Evolutionary conservation across 306 rosid genomes (phyloP).

Genomic region (Citrullus amarus): DNA sequence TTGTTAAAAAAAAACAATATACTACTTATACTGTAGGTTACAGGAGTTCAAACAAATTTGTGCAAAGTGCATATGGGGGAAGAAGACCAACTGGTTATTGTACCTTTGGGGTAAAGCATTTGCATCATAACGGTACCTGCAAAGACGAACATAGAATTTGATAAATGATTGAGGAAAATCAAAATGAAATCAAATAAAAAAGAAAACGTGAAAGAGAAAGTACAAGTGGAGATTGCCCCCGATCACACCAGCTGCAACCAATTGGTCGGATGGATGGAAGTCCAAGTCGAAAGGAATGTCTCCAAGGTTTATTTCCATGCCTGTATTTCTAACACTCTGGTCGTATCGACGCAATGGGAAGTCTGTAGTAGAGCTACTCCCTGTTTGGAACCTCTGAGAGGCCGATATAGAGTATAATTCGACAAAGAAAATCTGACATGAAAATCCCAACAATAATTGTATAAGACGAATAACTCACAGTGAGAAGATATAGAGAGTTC

Average conservation of each 20-base stretch:
- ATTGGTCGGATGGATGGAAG: slow-evolving; percentile 58
- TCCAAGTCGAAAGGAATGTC: slow-evolving; percentile 62
- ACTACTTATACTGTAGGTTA: not conserved
- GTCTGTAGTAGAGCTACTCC: not conserved
- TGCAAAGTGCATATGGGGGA: not conserved
- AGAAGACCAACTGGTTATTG: not conserved
- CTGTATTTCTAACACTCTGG: not conserved
- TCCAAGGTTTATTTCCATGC: slow-evolving; percentile 61
- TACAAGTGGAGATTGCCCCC: slow-evolving; percentile 58
- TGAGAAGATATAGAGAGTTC: too few species aligned
- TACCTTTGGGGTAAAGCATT: slow-evolving; percentile 52
- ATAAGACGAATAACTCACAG: too few species aligned
- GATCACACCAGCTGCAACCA: slow-evolving; percentile 53
- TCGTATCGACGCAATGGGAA: not conserved
- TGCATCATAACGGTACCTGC: slow-evolving; percentile 46
- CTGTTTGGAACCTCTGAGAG: too few species aligned
- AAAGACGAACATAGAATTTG: not conserved
- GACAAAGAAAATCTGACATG: too few species aligned
- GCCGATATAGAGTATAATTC: too few species aligned
- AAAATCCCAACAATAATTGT: too few species aligned
- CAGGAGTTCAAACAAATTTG: not conserved
- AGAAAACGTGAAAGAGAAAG: not conserved
- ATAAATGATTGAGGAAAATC: not conserved
- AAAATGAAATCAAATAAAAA: not conserved
- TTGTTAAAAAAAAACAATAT: too few species aligned